Percentiles rank a stretch among this genome's conserved stretches.
Evolutionary conservation across 768 basidiomycete genomes (phyloP).

Genomic region (Neoboletus magnificus): DNA sequence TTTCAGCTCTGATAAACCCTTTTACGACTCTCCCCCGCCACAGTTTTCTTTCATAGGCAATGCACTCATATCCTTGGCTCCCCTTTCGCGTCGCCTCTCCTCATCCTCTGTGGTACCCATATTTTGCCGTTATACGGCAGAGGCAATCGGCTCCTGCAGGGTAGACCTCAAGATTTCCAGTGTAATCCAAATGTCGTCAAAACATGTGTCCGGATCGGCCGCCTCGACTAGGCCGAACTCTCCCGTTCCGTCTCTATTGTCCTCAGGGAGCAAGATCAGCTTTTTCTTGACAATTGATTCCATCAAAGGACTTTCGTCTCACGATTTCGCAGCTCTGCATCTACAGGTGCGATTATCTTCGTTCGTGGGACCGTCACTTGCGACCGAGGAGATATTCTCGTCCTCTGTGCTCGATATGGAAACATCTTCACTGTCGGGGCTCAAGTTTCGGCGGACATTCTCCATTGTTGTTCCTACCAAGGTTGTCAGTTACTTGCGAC

Average conservation of each 20-base stretch:
- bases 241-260: constrained; percentile 63
- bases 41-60: constrained; percentile 93
- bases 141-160: constrained; percentile 93
- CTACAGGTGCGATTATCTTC: constrained; percentile 86
- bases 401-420: constrained; percentile 76
- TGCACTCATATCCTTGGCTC: constrained; percentile 75
- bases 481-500: constrained; percentile 65
- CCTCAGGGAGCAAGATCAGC: constrained; percentile 73
- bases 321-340: constrained; percentile 85
- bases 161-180: constrained; percentile 80
- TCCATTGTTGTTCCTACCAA: constrained; percentile 73
- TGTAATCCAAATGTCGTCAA: constrained; percentile 53
- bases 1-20: constrained; percentile 90
- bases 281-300: constrained; percentile 85
- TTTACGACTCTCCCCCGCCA: constrained; percentile 84
- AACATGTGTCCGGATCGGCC: constrained; percentile 57
- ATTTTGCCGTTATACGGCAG: constrained; percentile 90
- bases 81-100: constrained; percentile 73
- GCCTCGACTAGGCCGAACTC: constrained; percentile 74
- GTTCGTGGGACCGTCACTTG: constrained; percentile 67
- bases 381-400: constrained; percentile 79
- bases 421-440: constrained; percentile 63
- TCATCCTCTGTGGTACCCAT: constrained; percentile 80
- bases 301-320: constrained; percentile 85
- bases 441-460: constrained; percentile 82